Conservation (phyloP, 1,139 yeast genomes). For the Suhomyces bokatorum region DNA sequence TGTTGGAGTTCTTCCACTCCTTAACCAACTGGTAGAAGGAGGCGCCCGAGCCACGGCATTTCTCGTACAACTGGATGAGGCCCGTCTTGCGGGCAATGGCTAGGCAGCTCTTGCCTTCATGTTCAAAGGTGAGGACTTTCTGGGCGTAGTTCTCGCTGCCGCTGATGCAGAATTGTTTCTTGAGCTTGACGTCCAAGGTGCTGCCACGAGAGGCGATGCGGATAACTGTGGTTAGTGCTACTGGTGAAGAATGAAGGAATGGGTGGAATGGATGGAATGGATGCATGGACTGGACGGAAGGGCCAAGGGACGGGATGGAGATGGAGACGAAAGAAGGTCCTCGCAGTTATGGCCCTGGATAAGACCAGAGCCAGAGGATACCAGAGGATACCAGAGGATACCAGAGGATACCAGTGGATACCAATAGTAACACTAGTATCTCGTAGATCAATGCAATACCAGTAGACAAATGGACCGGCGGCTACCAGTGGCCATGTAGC, state of each 20-base stretch:
- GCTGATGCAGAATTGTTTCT: conserved; percentile 20
- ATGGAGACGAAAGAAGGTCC: no score
- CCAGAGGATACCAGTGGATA: no score
- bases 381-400: no score
- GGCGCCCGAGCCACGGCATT: conserved; percentile 4
- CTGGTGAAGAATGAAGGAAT: neutral
- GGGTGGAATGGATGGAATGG: neutral
- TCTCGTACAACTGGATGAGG: conserved; percentile 33
- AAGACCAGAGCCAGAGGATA: no score
- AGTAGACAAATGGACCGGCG: no score
- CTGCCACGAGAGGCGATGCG: conserved; percentile 11
- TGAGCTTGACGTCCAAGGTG: conserved; percentile 10
- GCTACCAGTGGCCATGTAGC: no score
- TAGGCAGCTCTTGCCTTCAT: conserved; percentile 24
- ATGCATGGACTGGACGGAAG: neutral
- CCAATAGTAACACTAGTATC: no score
- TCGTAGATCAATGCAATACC: no score
- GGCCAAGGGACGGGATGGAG: neutral
- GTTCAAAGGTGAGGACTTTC: conserved; percentile 23
- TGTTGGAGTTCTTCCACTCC: conserved; percentile 33
- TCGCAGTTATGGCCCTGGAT: no score
- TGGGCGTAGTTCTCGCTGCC: conserved; percentile 22
- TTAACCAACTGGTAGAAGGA: conserved; percentile 21
- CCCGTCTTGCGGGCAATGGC: conserved; percentile 33
- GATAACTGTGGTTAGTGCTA: conserved; percentile 5